Percentiles rank a stretch among this genome's conserved stretches.
These are phyloP conservation scores for Bremia lactucae DNA, from an alignment of 352 stramenopile species.

Conservation along the genomic window DNA sequence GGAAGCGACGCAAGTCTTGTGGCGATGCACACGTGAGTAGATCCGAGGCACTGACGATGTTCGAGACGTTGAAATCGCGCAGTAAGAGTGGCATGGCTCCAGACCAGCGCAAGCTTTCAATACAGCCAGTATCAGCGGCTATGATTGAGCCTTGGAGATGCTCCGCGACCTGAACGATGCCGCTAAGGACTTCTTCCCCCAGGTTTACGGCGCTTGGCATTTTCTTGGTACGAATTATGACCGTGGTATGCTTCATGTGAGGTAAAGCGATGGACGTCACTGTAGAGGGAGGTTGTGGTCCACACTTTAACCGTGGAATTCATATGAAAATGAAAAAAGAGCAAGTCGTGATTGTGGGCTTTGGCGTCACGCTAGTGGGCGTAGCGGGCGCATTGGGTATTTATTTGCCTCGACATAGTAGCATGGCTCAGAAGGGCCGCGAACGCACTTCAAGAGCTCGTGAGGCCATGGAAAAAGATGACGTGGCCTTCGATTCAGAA, in stretches of 20 bases:
- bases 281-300: no score
- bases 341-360: slow-evolving; percentile 22
- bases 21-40: slow-evolving; percentile 21
- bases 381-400: slow-evolving; percentile 23
- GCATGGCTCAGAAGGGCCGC: slow-evolving; percentile 25
- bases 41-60: slow-evolving; percentile 30
- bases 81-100: slow-evolving; percentile 56
- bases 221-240: no score
- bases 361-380: slow-evolving; percentile 24
- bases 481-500: background rate
- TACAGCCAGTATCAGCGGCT: slow-evolving; percentile 37
- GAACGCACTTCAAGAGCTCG: slow-evolving; percentile 22
- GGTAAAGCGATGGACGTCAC: no score
- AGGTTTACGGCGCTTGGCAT: slow-evolving; percentile 29
- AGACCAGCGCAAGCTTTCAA: slow-evolving; percentile 57
- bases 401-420: slow-evolving; percentile 36
- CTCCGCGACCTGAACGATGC: slow-evolving; percentile 46
- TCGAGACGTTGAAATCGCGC: slow-evolving; percentile 42
- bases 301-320: no score
- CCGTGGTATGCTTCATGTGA: no score
- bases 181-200: slow-evolving; percentile 40
- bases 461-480: slow-evolving; percentile 6
- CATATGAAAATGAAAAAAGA: slow-evolving; percentile 18
- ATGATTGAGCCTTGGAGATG: slow-evolving; percentile 38
- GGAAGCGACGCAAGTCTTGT: slow-evolving; percentile 11